Conservation (phyloP, 2,329 filamentous ascomycete genomes). For the Pseudofabraea citricarpa region DNA sequence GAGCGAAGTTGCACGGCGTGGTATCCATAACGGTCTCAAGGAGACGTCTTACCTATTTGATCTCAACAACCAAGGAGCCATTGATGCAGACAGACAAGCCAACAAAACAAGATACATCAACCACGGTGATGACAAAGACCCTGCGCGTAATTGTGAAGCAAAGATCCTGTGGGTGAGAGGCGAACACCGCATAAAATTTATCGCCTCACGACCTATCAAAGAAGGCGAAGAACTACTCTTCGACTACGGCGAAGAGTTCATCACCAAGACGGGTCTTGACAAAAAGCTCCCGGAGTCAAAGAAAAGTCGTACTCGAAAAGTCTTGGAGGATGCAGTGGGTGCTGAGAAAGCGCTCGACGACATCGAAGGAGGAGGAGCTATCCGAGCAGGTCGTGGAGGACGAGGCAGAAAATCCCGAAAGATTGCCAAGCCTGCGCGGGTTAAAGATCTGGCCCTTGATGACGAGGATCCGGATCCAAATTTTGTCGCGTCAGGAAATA, state of each 20-base stretch:
- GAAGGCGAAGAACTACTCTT: conserved; percentile 77
- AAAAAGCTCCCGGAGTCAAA: conserved; percentile 33
- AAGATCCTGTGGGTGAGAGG: conserved; percentile 69
- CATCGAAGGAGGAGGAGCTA: conserved; percentile 15
- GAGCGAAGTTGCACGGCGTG: conserved; percentile 24
- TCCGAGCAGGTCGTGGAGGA: conserved; percentile 4
- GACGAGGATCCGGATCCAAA: neutral
- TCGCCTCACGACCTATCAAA: conserved; percentile 60
- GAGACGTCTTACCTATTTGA: conserved; percentile 44
- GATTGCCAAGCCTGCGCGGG: neutral
- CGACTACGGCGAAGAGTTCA: conserved; percentile 70
- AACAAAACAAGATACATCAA: conserved; percentile 84
- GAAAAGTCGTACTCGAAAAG: conserved; percentile 7
- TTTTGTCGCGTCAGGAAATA: neutral
- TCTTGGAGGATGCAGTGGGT: conserved; percentile 14
- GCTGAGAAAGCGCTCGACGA: conserved; percentile 18
- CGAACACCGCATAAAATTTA: conserved; percentile 72
- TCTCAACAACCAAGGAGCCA: conserved; percentile 42
- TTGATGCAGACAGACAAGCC: conserved; percentile 72
- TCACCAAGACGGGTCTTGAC: conserved; percentile 44
- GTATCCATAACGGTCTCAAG: conserved; percentile 30
- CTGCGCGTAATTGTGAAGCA: conserved; percentile 58
- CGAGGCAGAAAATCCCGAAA: conserved; percentile 9
- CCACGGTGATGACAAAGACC: conserved; percentile 60
- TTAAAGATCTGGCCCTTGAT: neutral